Percentiles rank a stretch among this genome's conserved stretches.
Evolutionary conservation across 805 yeast genomes (phyloP).

Genomic region (Hanseniaspora clermontiae): DNA sequence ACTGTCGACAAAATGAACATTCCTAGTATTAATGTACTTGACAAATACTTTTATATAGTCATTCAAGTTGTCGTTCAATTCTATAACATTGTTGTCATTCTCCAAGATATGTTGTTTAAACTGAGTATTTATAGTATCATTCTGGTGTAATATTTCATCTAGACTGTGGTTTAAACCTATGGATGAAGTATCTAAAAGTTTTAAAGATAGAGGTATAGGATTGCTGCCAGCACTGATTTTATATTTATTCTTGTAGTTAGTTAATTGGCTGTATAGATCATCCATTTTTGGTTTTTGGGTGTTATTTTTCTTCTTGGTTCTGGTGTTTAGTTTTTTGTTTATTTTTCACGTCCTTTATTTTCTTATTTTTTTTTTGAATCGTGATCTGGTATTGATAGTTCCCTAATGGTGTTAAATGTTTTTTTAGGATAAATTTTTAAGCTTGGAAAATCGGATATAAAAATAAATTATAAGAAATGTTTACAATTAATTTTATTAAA

Average conservation of each 20-base stretch:
- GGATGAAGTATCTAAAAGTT: constrained; percentile 7
- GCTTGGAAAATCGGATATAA: too few species aligned
- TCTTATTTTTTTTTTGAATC: not conserved
- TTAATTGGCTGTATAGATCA: not conserved
- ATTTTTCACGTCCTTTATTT: not conserved
- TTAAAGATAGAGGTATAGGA: constrained; percentile 8
- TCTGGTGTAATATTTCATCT: not conserved
- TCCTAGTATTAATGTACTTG: not conserved
- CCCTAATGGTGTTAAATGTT: not conserved
- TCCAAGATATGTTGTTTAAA: constrained; percentile 2
- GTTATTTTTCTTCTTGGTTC: not conserved
- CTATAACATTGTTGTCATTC: not conserved
- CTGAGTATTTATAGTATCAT: not conserved
- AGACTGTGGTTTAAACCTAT: constrained; percentile 6
- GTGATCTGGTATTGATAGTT: not conserved
- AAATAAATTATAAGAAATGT: too few species aligned
- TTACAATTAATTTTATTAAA: too few species aligned
- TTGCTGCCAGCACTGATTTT: not conserved
- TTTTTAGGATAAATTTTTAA: too few species aligned
- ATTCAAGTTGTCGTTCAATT: constrained; percentile 4
- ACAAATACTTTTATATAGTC: not conserved
- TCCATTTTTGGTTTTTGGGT: not conserved
- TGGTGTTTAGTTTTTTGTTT: not conserved
- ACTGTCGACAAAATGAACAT: not conserved
- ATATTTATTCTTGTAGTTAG: not conserved